Evolutionary conservation across 1,284 basidiomycete species (phyloP), one percentile per base, ranked within the genome.

Genomic region (Amylostereum areolatum): DNA sequence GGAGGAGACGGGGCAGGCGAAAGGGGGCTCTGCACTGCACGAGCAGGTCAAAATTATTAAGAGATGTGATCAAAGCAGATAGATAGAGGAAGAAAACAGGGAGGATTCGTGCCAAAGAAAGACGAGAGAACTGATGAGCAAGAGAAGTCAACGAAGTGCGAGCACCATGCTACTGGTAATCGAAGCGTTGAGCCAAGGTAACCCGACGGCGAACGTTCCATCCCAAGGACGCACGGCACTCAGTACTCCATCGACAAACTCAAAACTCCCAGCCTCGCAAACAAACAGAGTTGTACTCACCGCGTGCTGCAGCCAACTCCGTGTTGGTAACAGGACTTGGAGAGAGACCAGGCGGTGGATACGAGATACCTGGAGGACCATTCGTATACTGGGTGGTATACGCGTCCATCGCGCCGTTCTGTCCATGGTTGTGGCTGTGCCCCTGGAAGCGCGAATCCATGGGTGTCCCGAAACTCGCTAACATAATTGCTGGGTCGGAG

Each of bases 401-500:
- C 18, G 18, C 18, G 18, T 18, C 18, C 18, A 18, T 18, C 18
- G 18, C 18, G 18, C 80, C 79, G 57, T 77, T 78, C 10, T 67
- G 54, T 57, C 75, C 57, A 6, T 66, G 67, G 43, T 55, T 56
- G 18, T 47, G 54, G 28, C 55, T 55, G 37, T 28, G 41, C 7
- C 25, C 41, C n/a, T 43, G 25, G 28, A 11, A 24, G 59, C 31
- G 54, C 29, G 33, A 65, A 46, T 42, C 53, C 5, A 62, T 54
- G 4, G 73, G 68, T 24, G 75, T 69, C 6, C 73, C 68, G 62
- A 87, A 75, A 53, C 80, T 75, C 31, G 83, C 84, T 41, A 87
- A 85, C 85, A 90, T 89, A 51, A 90, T 90, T 12, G 88, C 87
- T 45, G 88, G 87, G 59, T 90, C 87, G 55, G 71, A 74, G 65